Evolutionary conservation across 768 basidiomycete species (phyloP), one percentile per base, ranked within the genome.

Genomic region (Lactarius pseudohatsudake): DNA sequence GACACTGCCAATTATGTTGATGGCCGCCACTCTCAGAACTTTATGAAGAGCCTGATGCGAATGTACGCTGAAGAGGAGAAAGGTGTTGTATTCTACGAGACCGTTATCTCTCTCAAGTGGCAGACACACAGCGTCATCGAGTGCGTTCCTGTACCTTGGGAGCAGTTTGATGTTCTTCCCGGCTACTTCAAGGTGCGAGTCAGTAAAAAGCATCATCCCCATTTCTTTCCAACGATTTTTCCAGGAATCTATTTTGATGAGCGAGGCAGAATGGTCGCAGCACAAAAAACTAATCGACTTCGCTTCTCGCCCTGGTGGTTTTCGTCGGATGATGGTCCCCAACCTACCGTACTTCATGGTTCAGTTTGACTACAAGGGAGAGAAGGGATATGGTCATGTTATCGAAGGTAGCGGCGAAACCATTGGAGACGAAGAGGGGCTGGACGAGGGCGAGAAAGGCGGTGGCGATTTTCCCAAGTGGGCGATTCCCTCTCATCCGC

Each of bases 261-360:
- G 94, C 2, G 97, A 98, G 75, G 84, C 89, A 7, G 97, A 98
- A 79, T 99, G 97, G 97, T 95, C 96, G 7, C 94, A 97, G 72
- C 96, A 99, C 79, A 95, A 93, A 75, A 98, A 98, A 74, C 79
- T 98, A 60, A 98, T 99, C 70, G 93, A 96, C 76, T 99, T 99
- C 75, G 85, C 92, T 3, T 79, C 86, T 10, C 82, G 94, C 4
- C 92, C 94, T 1, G 96, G 96, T 20, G 96, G 96, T 3, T 98
- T 98, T 81, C 83, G 96, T 50, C 85, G 96, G 0, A 88, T 92
- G 30, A 92, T 99, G 90, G 96, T 99, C 13, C 88, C 96, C 3
- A 97, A 98, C 73, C 79, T 99, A 36, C 97, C 97, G 1, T 99
- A 99, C 77, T 99, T 99, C 73, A 96, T 96, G 93, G 92, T 98